Percentiles rank a stretch among this genome's conserved stretches.
Evolutionary conservation across 768 basidiomycete species (phyloP).

Genomic region (Leccinum obscurum): DNA sequence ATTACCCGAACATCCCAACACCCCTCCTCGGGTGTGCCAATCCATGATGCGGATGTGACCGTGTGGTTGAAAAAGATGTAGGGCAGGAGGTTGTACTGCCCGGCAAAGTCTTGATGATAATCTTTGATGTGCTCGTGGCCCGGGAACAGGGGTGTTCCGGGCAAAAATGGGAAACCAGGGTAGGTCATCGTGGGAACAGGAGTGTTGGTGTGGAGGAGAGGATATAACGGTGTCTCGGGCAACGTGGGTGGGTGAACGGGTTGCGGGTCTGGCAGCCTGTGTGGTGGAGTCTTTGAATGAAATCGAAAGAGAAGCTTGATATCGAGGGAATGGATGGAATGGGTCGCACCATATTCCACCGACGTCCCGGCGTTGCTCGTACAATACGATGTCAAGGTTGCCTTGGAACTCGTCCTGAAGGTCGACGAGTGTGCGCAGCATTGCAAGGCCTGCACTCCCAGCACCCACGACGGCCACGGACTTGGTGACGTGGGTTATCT

Average conservation of each 20-base stretch:
- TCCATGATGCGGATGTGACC: conserved; percentile 45
- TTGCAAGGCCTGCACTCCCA: conserved; percentile 55
- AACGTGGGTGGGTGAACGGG: conserved; percentile 43
- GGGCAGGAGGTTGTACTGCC: conserved; percentile 37
- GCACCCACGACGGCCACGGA: conserved; percentile 59
- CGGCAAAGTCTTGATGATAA: conserved; percentile 49
- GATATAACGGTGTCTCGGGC: conserved; percentile 57
- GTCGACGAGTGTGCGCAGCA: conserved; percentile 43
- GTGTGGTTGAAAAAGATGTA: conserved; percentile 45
- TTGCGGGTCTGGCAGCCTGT: conserved; percentile 37
- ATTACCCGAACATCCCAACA: conserved; percentile 46
- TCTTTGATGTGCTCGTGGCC: conserved; percentile 43
- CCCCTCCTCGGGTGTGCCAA: conserved; percentile 38
- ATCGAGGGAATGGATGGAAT: background rate
- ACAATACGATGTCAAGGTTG: conserved; percentile 50
- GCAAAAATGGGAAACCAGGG: conserved; percentile 53
- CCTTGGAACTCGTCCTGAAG: conserved; percentile 12
- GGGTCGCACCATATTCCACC: conserved; percentile 56
- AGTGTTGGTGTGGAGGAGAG: conserved; percentile 53
- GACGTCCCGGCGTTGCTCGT: conserved; percentile 51
- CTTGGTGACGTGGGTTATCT: conserved; percentile 29
- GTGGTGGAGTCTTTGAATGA: background rate
- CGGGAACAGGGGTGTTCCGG: conserved; percentile 51
- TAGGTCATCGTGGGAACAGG: conserved; percentile 59
- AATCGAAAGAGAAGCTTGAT: background rate